Conservation (phyloP, 2,329 filamentous ascomycete genomes). For the Monilinia fructigena region DNA sequence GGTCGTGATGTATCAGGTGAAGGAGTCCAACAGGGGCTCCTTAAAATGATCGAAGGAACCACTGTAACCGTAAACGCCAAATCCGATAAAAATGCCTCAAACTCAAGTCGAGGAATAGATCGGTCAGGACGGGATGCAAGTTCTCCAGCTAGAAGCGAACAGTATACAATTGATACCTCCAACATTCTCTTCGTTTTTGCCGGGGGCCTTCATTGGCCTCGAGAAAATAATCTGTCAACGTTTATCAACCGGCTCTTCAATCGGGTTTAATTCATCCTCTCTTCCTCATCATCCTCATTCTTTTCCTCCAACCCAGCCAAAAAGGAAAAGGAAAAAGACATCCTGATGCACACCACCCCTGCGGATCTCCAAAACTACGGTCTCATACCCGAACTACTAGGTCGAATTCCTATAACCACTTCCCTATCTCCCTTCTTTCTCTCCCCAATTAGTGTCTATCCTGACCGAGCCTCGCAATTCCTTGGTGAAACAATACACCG, state of each 20-base stretch:
- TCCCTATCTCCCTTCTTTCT: slow-evolving; percentile 74
- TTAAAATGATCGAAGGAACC: slow-evolving; percentile 95
- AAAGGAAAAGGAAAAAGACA: slow-evolving; percentile 16
- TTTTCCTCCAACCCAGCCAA: slow-evolving; percentile 45
- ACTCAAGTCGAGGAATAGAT: slow-evolving; percentile 27
- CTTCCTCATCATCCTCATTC: slow-evolving; percentile 38
- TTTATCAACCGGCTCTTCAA: slow-evolving; percentile 76
- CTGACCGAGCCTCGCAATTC: slow-evolving; percentile 90
- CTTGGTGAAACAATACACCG: slow-evolving; percentile 82
- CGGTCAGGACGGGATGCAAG: slow-evolving; percentile 27
- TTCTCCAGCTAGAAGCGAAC: slow-evolving; percentile 40
- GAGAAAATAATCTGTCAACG: slow-evolving; percentile 84
- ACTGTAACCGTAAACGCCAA: slow-evolving; percentile 92
- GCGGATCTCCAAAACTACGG: slow-evolving; percentile 80
- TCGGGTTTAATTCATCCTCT: slow-evolving; percentile 90
- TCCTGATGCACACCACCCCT: slow-evolving; percentile 61
- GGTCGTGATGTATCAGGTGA: slow-evolving; percentile 94
- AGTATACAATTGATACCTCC: slow-evolving; percentile 80
- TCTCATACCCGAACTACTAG: slow-evolving; percentile 92
- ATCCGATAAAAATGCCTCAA: slow-evolving; percentile 50
- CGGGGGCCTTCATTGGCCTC: slow-evolving; percentile 89
- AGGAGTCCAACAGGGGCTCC: slow-evolving; percentile 89
- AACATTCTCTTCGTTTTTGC: slow-evolving; percentile 98
- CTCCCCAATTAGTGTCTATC: slow-evolving; percentile 73
- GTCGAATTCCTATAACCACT: slow-evolving; percentile 88